Evolutionary conservation across 495 filamentous ascomycete species (phyloP), one percentile per base, ranked within the genome.

Genomic region (Penicillium simplicissimum): DNA sequence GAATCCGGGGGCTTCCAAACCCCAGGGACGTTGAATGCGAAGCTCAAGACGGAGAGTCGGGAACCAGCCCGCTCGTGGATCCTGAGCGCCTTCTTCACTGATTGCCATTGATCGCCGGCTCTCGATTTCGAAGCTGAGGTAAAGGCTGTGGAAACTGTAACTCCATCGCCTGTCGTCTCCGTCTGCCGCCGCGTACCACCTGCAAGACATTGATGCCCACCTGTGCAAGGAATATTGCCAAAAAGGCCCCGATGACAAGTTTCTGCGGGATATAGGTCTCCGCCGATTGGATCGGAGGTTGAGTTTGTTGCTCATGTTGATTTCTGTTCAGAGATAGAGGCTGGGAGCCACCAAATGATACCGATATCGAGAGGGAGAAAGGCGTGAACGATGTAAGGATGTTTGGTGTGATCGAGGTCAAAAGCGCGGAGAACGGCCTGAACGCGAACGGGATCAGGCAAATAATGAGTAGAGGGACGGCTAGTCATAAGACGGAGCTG

Each of bases 401-500:
- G 40, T 66, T 66, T 19, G 70, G 65, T 1, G 70, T 71, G 34
- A 71, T 40, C n/a, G 73, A 60, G n/a, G 61, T 53, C 11, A 70
- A 34, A 19, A 68, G 35, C 21, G 58, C 55, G 33, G 64, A 61
- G 4, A 73, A 58, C 17, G 65, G 73, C 3, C 47, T 70, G 63
- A 66, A 59, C 35, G 68, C 31, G 40, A 76, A 42, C 33, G 70
- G 67, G 49, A 75, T 67, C 33, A 77, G 17, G 58, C 68, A 72
- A 55, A 80, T 70, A 57, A 79, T 48, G 56, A 81, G 65, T 60
- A 81, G 73, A 70, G 78, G 76, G 69, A 75, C 75, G 73, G 77
- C 73, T 77, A 82, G 79, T 81, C 80, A 82, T 76, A 81, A 79
- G 68, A 77, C 67, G 68, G 77, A 71, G 54, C 54, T 58, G 36